phyloP scores from a whole-genome alignment of 2,329 filamentous ascomycete genomes.

The Juglanconis sp. region DNA sequence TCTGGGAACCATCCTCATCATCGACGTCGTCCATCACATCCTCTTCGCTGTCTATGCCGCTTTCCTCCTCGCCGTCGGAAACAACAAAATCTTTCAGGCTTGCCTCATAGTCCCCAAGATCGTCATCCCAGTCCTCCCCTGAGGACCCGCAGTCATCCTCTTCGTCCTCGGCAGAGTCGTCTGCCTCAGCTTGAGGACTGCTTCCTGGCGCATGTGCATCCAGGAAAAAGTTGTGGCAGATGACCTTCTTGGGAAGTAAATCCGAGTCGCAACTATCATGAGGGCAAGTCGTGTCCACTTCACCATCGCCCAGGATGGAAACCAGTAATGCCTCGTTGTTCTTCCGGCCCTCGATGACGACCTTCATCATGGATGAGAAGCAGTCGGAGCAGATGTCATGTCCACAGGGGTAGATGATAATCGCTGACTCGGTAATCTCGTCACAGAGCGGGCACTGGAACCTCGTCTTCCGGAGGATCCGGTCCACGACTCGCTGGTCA shows the following conservation, averaged over 20 bases:
- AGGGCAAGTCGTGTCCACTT: neutral
- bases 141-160: neutral
- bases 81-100: neutral
- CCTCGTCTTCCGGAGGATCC: neutral
- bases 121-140: neutral
- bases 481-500: conserved; percentile 16
- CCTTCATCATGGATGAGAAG: conserved; percentile 23
- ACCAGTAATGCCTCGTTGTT: neutral
- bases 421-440: conserved; percentile 15
- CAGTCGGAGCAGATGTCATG: conserved; percentile 28
- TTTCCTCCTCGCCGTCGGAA: neutral
- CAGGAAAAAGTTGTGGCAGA: conserved; percentile 5
- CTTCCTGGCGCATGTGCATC: neutral
- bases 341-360: neutral
- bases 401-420: conserved; percentile 29
- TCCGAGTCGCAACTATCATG: neutral
- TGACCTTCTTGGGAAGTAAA: conserved; percentile 1
- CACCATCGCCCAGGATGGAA: neutral
- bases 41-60: neutral
- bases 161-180: neutral
- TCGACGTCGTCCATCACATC: neutral
- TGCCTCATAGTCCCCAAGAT: neutral
- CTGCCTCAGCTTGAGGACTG: neutral
- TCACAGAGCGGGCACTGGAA: conserved; percentile 8
- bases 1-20: neutral